phyloP scores from a whole-genome alignment of 2,329 filamentous ascomycete genomes.

The Metarhizium humberi region DNA sequence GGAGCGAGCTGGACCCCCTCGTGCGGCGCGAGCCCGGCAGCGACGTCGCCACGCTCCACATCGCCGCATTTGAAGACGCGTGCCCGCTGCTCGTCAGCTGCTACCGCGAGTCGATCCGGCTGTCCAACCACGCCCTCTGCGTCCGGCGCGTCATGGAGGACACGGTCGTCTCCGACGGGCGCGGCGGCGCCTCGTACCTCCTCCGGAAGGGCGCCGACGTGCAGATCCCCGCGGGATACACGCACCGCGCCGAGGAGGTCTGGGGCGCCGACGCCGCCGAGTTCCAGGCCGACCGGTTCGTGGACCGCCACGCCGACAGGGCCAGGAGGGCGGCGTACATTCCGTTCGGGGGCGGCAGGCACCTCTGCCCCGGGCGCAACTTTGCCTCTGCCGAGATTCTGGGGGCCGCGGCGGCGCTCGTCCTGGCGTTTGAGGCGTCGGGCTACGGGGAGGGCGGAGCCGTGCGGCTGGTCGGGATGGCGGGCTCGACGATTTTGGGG shows the following conservation, averaged over 20 bases:
- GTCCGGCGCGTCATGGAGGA: slow-evolving; percentile 30
- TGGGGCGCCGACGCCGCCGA: too few relatives aligned
- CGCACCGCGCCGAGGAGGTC: too few relatives aligned
- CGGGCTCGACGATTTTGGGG: too few relatives aligned
- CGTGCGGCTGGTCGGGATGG: too few relatives aligned
- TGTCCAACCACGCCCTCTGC: slow-evolving; percentile 25
- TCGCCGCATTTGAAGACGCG: slow-evolving; percentile 18
- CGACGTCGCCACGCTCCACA: slow-evolving; percentile 10
- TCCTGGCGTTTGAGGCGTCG: too few relatives aligned
- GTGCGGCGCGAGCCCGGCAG: too few relatives aligned
- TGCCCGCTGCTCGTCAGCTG: slow-evolving; percentile 32
- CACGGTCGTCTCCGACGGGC: slow-evolving; percentile 18
- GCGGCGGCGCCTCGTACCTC: slow-evolving; percentile 12
- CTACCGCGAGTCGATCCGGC: slow-evolving; percentile 34
- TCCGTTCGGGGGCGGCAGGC: slow-evolving; percentile 22
- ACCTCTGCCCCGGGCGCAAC: slow-evolving; percentile 22
- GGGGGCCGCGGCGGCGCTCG: background rate
- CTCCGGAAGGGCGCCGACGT: too few relatives aligned
- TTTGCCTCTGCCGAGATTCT: slow-evolving; percentile 22
- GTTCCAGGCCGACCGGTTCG: too few relatives aligned
- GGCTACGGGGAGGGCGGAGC: too few relatives aligned
- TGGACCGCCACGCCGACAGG: too few relatives aligned
- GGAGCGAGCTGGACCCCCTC: slow-evolving; percentile 1
- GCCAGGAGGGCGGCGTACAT: slow-evolving; percentile 13
- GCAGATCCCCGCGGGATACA: too few relatives aligned